Evolutionary conservation across 1,139 yeast species (phyloP), one percentile per base, ranked within the genome.

Genomic region (Geotrichum candidum): DNA sequence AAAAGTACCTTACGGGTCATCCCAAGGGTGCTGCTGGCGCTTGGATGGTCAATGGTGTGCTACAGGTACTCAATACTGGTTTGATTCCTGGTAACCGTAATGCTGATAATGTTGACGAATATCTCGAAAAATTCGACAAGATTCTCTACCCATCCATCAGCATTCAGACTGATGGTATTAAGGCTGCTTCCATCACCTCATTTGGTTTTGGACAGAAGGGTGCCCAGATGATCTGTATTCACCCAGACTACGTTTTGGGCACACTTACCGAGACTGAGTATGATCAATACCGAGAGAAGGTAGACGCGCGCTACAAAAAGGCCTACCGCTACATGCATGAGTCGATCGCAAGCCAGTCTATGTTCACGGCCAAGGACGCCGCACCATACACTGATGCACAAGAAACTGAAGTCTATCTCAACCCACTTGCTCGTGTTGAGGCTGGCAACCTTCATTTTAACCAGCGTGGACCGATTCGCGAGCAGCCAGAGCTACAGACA

Each of bases 21-120:
- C 99, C 99, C 73, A 94, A 94, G 88, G 99, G 99, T 84, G 99
- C 99, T 70, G 99, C 99, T 63, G 99, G 98, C 83, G 98, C 99
- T 66, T 94, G 99, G 99, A 94, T 95, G 99, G 82, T 94, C 83
- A 95, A 94, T 78, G 99, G 99, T 79, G 97, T 92, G 65, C 81
- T 94, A 69, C 99, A 94, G 82, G 87, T 92, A 69, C 82, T 94
- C 76, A 88, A 90, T 79, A 77, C 90, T 72, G 99, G 99, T 78
- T 75, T 92, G 72, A 96, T 94, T 71, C 99, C 99, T 69, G 99
- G 99, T 78, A 94, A 94, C 83, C 86, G 97, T 78, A 95, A 95
- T 74, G 99, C 99, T 64, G 99, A 94, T 78, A 94, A 95, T 75
- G 85, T 94, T 72, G 99, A 94, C 77, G 81, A 85, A 72, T 75